Base-by-base conservation (phyloP, 345 rosid genomes). In the Eucalyptus tenuipes region DNA sequence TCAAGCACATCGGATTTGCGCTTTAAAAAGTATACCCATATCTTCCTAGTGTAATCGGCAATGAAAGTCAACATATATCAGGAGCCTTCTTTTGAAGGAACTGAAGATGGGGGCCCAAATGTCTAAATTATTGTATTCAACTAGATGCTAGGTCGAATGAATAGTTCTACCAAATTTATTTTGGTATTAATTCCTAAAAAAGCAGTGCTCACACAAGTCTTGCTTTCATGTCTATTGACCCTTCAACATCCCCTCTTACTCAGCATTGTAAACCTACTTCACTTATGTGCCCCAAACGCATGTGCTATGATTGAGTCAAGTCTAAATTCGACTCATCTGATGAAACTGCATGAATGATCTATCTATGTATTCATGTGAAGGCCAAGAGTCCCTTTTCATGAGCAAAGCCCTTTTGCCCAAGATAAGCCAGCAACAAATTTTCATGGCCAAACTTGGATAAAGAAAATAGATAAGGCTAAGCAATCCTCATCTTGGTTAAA, bases 81-180 rank as follows among this genome's bases (percentile, higher is more conserved):
- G 8, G 57, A 52, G 25, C 25, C 57, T 52, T 29, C 33, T 61
- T 27, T 61, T 13, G 33, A 61, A 61, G 31, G 15, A 61, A 61
- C 8, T 1, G 0, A 15, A n/a, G 29, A 55, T 22, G 29, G 68
- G 16, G 33, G 8, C 33, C 16, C 4, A 29, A 1, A 31, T 8
- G 12, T 68, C 12, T 16, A 15, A 68, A 31, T 68, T 9, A 31
- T 31, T 16, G 22, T 31, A 68, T 68, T 68, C 79, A 31, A 68
- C 40, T 8, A 8, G 18, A 16, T 68, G 24, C 17, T 68, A 15
- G 24, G 79, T 68, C 2, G 6, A 68, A 68, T 68, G 33, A 68
- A 68, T 68, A 16, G 79, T 33, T 33, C 10, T 33, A 68, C 24
- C 20, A 33, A 68, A 68, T 68, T 68, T 17, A 68, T 33, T 31